A percentile compares a stretch with the other conserved stretches of the same genome.
These are phyloP conservation scores for Saitozyma sp. DNA, from an alignment of 768 basidiomycete species.

Conservation along the genomic window DNA sequence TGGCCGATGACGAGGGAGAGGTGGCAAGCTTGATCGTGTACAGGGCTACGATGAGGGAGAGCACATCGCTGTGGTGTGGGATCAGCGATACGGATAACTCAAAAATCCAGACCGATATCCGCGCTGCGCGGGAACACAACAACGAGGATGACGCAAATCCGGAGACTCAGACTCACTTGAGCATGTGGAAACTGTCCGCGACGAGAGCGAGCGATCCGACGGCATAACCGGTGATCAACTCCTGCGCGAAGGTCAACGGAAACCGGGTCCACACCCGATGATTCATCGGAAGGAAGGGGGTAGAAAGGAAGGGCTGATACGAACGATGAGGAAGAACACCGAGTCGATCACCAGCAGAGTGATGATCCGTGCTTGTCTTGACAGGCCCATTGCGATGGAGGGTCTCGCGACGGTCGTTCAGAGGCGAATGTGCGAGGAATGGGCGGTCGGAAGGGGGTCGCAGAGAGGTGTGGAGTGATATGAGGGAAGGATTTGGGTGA, in stretches of 20 bases:
- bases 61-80: conserved; percentile 71
- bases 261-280: too few species aligned
- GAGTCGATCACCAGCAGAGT: conserved; percentile 81
- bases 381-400: conserved; percentile 31
- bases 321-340: conserved; percentile 60
- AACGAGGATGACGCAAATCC: neutral
- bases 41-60: conserved; percentile 90
- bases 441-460: too few species aligned
- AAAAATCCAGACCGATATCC: neutral
- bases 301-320: conserved; percentile 54
- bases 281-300: neutral
- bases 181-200: conserved; percentile 98
- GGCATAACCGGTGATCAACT: conserved; percentile 70
- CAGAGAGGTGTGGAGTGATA: neutral
- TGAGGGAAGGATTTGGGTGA: neutral
- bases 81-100: conserved; percentile 11
- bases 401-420: neutral
- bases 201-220: conserved; percentile 93
- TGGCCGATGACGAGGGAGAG: conserved; percentile 57
- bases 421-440: too few species aligned
- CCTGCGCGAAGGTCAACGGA: conserved; percentile 15
- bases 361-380: conserved; percentile 47
- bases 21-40: conserved; percentile 75
- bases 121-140: neutral
- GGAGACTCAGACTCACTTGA: conserved; percentile 66